Evolutionary conservation across 2,329 filamentous ascomycete species (phyloP).

Genomic region (Seiridium cupressi): DNA sequence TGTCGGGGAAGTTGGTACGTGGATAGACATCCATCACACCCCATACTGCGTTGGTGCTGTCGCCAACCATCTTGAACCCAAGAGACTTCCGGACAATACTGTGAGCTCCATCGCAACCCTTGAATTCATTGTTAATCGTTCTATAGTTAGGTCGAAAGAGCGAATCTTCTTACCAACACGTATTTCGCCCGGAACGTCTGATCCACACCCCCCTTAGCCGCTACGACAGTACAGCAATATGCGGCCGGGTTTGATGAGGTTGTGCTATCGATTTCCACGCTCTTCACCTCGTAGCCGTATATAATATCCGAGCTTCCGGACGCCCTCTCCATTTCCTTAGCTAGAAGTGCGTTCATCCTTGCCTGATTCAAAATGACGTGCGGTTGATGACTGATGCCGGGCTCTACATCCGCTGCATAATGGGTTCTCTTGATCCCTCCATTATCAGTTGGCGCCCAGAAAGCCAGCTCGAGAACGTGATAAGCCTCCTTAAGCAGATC

Average conservation of each 20-base stretch:
- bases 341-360: conserved; percentile 51
- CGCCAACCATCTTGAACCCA: conserved; percentile 54
- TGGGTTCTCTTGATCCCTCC: conserved; percentile 42
- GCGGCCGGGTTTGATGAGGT: conserved; percentile 32
- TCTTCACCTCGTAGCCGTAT: conserved; percentile 52
- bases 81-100: conserved; percentile 48
- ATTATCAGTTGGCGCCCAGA: conserved; percentile 44
- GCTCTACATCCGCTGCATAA: conserved; percentile 51
- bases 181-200: conserved; percentile 47
- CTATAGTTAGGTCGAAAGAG: conserved; percentile 2
- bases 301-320: conserved; percentile 42
- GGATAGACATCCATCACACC: conserved; percentile 50
- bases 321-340: conserved; percentile 45
- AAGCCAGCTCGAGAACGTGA: conserved; percentile 56
- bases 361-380: conserved; percentile 59
- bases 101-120: conserved; percentile 49
- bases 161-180: conserved; percentile 38
- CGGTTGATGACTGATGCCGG: conserved; percentile 50
- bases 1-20: conserved; percentile 60
- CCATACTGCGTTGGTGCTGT: conserved; percentile 24
- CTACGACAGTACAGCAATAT: conserved; percentile 42
- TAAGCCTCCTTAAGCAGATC: conserved; percentile 54
- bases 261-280: conserved; percentile 46
- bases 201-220: conserved; percentile 36
- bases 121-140: background rate